Evolutionary conservation across 106 monocot genomes (phyloP), one percentile per base, ranked within the genome.

Genomic region (Dendrobium nobile): DNA sequence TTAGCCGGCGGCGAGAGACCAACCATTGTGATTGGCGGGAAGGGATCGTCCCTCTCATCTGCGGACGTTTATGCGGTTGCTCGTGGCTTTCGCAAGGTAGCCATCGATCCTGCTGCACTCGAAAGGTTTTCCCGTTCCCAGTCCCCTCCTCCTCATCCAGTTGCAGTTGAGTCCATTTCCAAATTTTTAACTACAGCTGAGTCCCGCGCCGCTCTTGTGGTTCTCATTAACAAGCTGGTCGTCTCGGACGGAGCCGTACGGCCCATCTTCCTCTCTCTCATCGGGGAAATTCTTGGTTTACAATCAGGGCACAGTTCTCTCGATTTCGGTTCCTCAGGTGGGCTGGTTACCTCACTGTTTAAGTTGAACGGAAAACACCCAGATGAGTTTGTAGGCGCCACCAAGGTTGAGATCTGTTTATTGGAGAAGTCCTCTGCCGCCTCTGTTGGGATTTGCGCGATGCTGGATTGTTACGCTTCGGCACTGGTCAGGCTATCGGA

Each of bases 211-310:
- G 81, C 92, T 31, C 86, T 94, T 56, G 86, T 76, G 47, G 92
- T 98, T 16, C 84, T 98, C 77, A 79, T 98, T 77, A 88, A 88
- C 89, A 98, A 98, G 85, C 86, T 94, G 59, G 33, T 92, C 72
- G 42, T 85, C 74, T 77, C 94, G 19, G 92, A 92, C 26, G 80
- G 88, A n/a, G 40, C 77, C 8, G 54, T 88, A 33, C 85, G 90
- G 20, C 79, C 81, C n/a, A 27, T 48, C 47, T 42, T 94, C 77
- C 86, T 89, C 15, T 3, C 9, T 24, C 79, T 94, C 5, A 82
- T 90, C 41, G 85, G 85, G 68, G 75, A 90, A 48, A 58, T 83
- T 15, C 77, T 91, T 28, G 78, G 79, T 31, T 75, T 87, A 5
- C 31, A 75, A 0, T 68, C 47, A 19, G 84, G 84, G 0, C 80